Percentiles rank a stretch among this genome's conserved stretches.
Conservation (phyloP, 2,329 filamentous ascomycete genomes). For the Trichoderma endophyticum region DNA sequence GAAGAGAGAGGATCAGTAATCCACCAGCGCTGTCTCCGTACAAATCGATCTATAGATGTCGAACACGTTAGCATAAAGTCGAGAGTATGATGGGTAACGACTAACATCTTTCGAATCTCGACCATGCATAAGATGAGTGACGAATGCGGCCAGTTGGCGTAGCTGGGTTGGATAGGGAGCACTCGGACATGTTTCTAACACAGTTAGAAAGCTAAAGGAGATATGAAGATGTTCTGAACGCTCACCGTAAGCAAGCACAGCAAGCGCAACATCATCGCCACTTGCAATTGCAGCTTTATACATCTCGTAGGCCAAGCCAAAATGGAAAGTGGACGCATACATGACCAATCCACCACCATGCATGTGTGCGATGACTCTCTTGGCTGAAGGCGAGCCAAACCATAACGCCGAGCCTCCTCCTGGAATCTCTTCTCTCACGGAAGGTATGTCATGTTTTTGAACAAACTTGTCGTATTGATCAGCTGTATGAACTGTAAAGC, state of each 20-base stretch:
- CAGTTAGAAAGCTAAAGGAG: background rate
- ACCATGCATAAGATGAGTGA: background rate
- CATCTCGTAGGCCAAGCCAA: background rate
- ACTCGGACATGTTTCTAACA: background rate
- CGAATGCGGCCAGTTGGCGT: background rate
- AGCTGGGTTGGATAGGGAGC: background rate
- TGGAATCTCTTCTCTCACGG: background rate
- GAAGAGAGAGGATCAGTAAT: background rate
- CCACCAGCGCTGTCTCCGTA: background rate
- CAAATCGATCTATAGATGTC: background rate
- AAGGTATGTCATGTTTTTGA: background rate
- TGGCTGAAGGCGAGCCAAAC: constrained; percentile 4
- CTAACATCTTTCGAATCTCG: background rate
- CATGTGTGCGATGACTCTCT: background rate
- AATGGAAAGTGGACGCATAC: background rate
- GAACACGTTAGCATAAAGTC: background rate
- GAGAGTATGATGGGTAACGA: background rate
- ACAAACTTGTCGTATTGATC: background rate
- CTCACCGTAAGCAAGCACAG: background rate
- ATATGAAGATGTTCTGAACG: background rate
- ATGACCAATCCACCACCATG: background rate
- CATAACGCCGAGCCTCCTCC: background rate
- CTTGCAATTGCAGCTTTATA: background rate
- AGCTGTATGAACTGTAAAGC: background rate
- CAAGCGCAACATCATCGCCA: background rate